These are phyloP conservation scores for Hygrocybe punicea DNA, from an alignment of 768 basidiomycete species.

Conservation along the genomic window DNA sequence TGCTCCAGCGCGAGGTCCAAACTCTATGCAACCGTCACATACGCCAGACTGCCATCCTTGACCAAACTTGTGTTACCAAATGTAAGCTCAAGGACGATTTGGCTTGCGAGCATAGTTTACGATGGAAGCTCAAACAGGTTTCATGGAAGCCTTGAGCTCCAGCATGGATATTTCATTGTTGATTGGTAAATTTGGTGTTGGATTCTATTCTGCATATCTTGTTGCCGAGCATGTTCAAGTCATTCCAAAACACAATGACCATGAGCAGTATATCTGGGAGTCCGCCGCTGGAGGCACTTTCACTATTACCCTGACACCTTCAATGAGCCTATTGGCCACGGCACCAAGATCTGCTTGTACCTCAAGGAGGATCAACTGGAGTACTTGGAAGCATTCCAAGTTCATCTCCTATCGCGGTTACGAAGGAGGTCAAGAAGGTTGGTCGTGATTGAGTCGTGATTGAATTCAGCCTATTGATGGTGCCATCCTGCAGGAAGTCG, in stretches of 20 bases:
- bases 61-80: constrained; percentile 36
- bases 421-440: constrained; percentile 99
- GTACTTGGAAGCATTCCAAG: constrained; percentile 99
- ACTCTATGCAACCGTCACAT: constrained; percentile 35
- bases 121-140: constrained; percentile 50
- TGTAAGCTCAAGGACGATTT: constrained; percentile 45
- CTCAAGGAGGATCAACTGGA: constrained; percentile 99
- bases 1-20: constrained; percentile 39
- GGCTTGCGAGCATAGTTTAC: constrained; percentile 31
- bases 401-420: constrained; percentile 99
- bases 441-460: constrained; percentile 19
- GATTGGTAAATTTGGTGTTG: constrained; percentile 99
- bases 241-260: no score
- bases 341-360: constrained; percentile 86
- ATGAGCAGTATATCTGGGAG: no score
- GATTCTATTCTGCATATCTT: constrained; percentile 99
- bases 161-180: constrained; percentile 91
- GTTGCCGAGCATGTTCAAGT: no score
- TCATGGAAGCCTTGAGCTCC: constrained; percentile 97
- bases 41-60: constrained; percentile 27
- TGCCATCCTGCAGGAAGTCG: constrained; percentile 68
- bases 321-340: constrained; percentile 89
- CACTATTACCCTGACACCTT: constrained; percentile 94
- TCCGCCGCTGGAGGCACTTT: no score
- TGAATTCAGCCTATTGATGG: constrained; percentile 7